phyloP scores from a whole-genome alignment of 179 eudicot genomes.

The Silene noctiflora region DNA sequence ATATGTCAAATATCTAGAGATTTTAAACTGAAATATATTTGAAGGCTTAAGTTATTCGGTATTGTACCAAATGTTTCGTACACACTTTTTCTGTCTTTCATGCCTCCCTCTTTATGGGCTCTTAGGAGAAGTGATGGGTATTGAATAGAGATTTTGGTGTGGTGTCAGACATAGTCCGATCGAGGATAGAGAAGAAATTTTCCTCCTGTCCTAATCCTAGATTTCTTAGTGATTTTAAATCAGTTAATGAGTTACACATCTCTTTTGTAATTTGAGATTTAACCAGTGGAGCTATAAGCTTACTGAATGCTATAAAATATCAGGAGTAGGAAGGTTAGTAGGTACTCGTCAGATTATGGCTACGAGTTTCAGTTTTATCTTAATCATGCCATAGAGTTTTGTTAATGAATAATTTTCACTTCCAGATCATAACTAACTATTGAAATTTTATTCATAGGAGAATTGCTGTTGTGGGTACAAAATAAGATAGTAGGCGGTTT shows the following conservation, averaged over 20 bases:
- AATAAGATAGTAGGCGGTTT: conserved; percentile 22
- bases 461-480: conserved; percentile 9
- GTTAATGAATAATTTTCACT: neutral
- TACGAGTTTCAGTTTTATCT: neutral
- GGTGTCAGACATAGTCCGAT: too few relatives aligned
- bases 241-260: neutral
- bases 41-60: too few relatives aligned
- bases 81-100: too few relatives aligned
- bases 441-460: conserved; percentile 17
- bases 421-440: neutral
- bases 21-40: too few relatives aligned
- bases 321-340: neutral
- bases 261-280: neutral
- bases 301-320: conserved; percentile 5
- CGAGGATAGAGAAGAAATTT: neutral
- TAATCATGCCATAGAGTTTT: conserved; percentile 5
- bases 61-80: too few relatives aligned
- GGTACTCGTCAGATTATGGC: neutral
- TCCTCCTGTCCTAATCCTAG: conserved; percentile 1
- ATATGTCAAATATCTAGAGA: too few relatives aligned
- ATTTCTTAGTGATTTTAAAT: conserved; percentile 8
- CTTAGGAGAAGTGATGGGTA: too few relatives aligned
- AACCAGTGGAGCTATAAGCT: conserved; percentile 18
- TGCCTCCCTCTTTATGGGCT: too few relatives aligned
- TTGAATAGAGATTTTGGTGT: too few relatives aligned